Percentiles rank a stretch among this genome's conserved stretches.
phyloP scores from a whole-genome alignment of 345 rosid species.

The Dimocarpus longan region DNA sequence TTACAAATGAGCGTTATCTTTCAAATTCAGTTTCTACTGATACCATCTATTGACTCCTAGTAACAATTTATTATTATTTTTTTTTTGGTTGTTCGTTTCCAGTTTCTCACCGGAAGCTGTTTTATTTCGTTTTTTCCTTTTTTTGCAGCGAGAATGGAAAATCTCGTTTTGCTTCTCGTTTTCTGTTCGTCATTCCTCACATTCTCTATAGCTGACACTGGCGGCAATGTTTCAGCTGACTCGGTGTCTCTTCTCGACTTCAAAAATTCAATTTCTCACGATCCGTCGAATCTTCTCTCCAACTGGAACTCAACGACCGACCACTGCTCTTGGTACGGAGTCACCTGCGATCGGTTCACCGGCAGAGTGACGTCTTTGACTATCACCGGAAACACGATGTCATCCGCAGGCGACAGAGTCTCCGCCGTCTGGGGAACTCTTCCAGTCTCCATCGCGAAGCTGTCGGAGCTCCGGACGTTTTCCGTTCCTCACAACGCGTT shows the following conservation, averaged over 20 bases:
- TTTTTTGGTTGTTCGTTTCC: neutral
- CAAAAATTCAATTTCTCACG: conserved; percentile 44
- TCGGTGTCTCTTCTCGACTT: conserved; percentile 45
- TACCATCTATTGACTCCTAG: neutral
- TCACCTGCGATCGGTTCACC: conserved; percentile 41
- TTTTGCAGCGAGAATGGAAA: conserved; percentile 5
- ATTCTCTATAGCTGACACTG: neutral
- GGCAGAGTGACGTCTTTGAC: conserved; percentile 40
- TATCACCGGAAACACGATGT: conserved; percentile 18
- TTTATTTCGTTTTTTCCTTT: neutral
- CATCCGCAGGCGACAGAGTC: conserved; percentile 1
- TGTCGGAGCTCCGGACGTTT: conserved; percentile 39
- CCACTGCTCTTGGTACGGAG: conserved; percentile 56
- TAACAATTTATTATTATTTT: too few species aligned
- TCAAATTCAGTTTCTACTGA: neutral
- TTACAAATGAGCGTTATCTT: conserved; percentile 3
- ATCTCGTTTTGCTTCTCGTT: conserved; percentile 9
- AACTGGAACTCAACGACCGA: conserved; percentile 38
- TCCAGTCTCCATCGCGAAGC: conserved; percentile 35
- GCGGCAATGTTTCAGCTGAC: conserved; percentile 21
- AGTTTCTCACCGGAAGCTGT: conserved; percentile 8
- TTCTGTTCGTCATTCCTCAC: conserved; percentile 22
- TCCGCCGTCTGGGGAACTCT: conserved; percentile 32
- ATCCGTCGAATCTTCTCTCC: conserved; percentile 44
- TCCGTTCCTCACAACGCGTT: conserved; percentile 43